These are phyloP conservation scores for Taphrina flavorubra DNA, from an alignment of 1,139 yeast genomes.

Conservation along the genomic window DNA sequence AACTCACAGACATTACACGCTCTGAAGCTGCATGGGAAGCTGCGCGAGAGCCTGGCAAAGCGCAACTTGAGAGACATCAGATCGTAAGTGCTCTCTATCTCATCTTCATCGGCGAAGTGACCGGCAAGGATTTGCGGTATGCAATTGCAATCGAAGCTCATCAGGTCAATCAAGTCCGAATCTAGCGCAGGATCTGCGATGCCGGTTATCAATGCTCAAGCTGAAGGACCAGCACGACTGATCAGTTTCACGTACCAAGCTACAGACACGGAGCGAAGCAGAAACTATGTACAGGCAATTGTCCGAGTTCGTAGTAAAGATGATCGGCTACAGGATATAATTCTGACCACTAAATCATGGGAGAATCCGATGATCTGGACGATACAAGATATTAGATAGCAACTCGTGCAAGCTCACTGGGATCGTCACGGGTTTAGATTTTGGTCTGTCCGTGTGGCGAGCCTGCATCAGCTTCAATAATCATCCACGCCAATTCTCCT, in stretches of 20 bases:
- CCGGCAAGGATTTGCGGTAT: constrained; percentile 21
- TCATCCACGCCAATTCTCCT: constrained; percentile 53
- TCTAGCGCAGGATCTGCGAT: neutral
- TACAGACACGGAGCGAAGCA: constrained; percentile 17
- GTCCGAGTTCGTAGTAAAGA: constrained; percentile 2
- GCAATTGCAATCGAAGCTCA: constrained; percentile 23
- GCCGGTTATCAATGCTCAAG: neutral
- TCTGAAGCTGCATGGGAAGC: neutral
- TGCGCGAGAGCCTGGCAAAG: neutral
- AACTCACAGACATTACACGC: constrained; percentile 6
- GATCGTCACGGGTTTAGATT: neutral
- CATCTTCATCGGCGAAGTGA: neutral
- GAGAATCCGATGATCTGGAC: constrained; percentile 23
- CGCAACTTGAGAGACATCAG: constrained; percentile 4
- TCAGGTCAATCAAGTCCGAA: constrained; percentile 22
- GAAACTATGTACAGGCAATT: constrained; percentile 23
- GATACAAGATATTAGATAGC: neutral
- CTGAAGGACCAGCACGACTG: neutral
- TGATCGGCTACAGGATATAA: constrained; percentile 11
- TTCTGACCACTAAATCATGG: constrained; percentile 27
- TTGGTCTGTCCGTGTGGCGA: neutral
- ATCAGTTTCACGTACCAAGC: constrained; percentile 27
- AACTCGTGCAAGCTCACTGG: neutral
- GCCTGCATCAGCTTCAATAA: constrained; percentile 46
- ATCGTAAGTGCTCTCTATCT: neutral